Base-by-base conservation (phyloP, 179 eudicot genomes). In the Amaranthus tricolor region DNA sequence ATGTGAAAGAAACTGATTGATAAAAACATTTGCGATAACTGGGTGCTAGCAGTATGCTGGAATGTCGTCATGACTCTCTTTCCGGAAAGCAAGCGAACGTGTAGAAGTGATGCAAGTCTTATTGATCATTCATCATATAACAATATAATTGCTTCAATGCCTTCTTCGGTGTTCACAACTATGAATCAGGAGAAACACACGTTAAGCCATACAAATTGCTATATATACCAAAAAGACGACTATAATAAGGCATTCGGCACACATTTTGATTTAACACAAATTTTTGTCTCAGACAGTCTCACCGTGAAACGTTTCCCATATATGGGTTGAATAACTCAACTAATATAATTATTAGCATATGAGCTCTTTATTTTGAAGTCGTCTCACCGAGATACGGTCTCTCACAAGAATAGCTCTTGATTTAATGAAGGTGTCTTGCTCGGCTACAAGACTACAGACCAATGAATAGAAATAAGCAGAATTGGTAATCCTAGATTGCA, bases 1-100 rank as follows among this genome's bases (percentile, higher is more conserved):
- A 73, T 60, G 69, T 85, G 85, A 70, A 85, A 85, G 80, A 82
- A 85, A 76, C 70, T 71, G 56, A 73, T 72, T 53, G 85, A 83
- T 6, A 77, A 44, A 63, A 82, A 80, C 80, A 85, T 71, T 53
- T 79, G 82, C 24, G 81, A 71, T 66, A 85, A 72, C 71, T 82
- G 85, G 53, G 75, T 75, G 31, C 53, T 20, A 21, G 78, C 83
- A 57, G 82, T 77, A 72, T 58, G 14, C 57, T 64, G 44, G 15
- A 72, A 31, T 44, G 88, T 77, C 49, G 83, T 92, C 84, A 81
- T 81, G 52, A 17, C 64, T 64, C 8, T 47, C 70, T 24, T 73
- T 51, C 68, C 6, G 43, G 1, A 45, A 74, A 24, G 51, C 43
- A 43, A 43, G 53, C 60, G 17, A 68, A 43, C 51, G 43, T 53